Base-by-base conservation (phyloP, 352 stramenopile species). In the Pilasporangium apinafurcum region DNA sequence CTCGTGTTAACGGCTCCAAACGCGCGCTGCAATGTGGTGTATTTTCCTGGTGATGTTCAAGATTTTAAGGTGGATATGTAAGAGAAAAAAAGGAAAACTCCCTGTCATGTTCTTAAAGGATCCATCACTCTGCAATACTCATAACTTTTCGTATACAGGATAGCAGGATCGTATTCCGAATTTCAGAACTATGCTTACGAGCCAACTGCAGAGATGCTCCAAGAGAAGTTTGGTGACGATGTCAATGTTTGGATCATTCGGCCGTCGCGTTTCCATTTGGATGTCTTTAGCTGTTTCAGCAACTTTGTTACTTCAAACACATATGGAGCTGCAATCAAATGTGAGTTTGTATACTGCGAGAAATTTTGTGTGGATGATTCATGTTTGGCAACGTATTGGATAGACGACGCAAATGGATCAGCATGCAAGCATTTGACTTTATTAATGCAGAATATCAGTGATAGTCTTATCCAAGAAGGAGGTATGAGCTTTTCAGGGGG, bases 41-140 rank as follows among this genome's bases (percentile, higher is more conserved):
- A 79, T 49, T 87, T 87, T 38, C 74, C 74, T 27, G 74, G 74
- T 27, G 74, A 87, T 35, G 67, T 84, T 12, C 71, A 84, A 46
- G 61, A 84, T 44, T 81, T 77, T 41, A 45, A 65, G 12, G 44
- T 47, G 16, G 37, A 35, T 26, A 84, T 87, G 74, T 78, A 60
- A 17, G 57, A 8, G 34, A 39, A n/a, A n/a, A n/a, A n/a, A n/a
- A n/a, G n/a, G n/a, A n/a, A n/a, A n/a, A n/a, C n/a, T n/a, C n/a
- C n/a, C n/a, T n/a, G n/a, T n/a, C n/a, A n/a, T n/a, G n/a, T n/a
- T n/a, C n/a, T n/a, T n/a, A n/a, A n/a, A n/a, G n/a, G n/a, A n/a
- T n/a, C 25, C 31, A 16, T 53, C 21, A 38, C 44, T 34, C 31
- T 24, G 27, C 29, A 5, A 16, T 39, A 9, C 8, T 39, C 41